Conservation (phyloP, 2,329 filamentous ascomycete species). For the Fusarium nematophilum region DNA sequence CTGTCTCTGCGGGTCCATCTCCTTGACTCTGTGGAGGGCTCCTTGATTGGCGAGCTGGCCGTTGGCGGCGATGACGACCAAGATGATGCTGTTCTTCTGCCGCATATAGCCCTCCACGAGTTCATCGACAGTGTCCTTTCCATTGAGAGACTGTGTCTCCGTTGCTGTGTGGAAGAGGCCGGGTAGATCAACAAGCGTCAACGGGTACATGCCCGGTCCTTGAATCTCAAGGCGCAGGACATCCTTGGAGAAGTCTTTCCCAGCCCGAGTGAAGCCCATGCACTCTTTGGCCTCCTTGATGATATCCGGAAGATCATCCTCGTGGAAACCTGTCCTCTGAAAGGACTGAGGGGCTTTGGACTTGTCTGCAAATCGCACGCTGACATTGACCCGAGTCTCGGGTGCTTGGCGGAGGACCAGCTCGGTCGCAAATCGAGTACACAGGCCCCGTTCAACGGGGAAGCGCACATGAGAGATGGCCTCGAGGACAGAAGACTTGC, state of each 20-base stretch:
- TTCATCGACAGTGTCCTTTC: slow-evolving; percentile 47
- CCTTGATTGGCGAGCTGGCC: slow-evolving; percentile 63
- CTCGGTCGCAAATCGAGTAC: slow-evolving; percentile 72
- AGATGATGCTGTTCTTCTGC: slow-evolving; percentile 68
- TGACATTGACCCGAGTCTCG: slow-evolving; percentile 53
- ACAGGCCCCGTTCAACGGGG: slow-evolving; percentile 64
- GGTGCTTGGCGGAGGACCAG: slow-evolving; percentile 61
- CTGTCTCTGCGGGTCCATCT: slow-evolving; percentile 54
- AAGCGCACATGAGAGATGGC: slow-evolving; percentile 72
- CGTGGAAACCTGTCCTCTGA: slow-evolving; percentile 50
- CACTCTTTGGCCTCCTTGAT: slow-evolving; percentile 62
- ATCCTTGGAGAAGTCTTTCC: slow-evolving; percentile 56
- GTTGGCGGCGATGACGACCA: slow-evolving; percentile 64
- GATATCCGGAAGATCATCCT: slow-evolving; percentile 57
- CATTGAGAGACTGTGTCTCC: slow-evolving; percentile 46
- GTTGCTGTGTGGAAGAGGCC: slow-evolving; percentile 54
- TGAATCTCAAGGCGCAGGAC: slow-evolving; percentile 59
- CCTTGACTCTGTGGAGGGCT: slow-evolving; percentile 58
- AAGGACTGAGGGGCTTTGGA: slow-evolving; percentile 37
- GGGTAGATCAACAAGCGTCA: slow-evolving; percentile 68
- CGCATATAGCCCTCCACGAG: slow-evolving; percentile 65
- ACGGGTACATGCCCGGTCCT: slow-evolving; percentile 55
- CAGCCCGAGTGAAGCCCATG: slow-evolving; percentile 57
- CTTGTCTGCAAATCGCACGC: slow-evolving; percentile 52
- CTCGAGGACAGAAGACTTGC: slow-evolving; percentile 74